phyloP scores from a whole-genome alignment of 257 asterid species.

The Primulina eburnea region DNA sequence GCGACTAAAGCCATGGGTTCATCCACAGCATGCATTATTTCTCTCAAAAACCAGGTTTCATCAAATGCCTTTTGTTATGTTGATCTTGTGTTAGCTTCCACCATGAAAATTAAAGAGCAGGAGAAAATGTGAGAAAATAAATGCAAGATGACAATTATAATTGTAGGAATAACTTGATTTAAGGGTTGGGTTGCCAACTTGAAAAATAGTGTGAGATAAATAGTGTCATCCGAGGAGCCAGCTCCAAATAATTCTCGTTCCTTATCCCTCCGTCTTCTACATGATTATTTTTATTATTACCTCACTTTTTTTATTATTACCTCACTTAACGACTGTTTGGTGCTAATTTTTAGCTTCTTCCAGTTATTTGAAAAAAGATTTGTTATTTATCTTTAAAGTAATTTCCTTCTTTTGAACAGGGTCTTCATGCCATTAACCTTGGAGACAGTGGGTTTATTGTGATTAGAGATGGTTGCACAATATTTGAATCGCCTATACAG shows the following conservation, averaged over 20 bases:
- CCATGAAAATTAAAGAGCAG: background rate
- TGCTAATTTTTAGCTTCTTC: background rate
- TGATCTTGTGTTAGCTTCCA: background rate
- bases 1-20: slow-evolving; percentile 70
- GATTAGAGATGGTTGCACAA: slow-evolving; percentile 57
- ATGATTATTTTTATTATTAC: background rate
- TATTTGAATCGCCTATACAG: slow-evolving; percentile 75
- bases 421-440: slow-evolving; percentile 79
- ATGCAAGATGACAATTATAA: background rate
- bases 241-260: no score
- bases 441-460: slow-evolving; percentile 89
- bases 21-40: slow-evolving; percentile 84
- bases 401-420: slow-evolving; percentile 34
- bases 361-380: background rate
- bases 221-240: no score
- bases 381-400: background rate
- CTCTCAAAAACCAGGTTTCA: slow-evolving; percentile 62
- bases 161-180: background rate
- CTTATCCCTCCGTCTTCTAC: background rate
- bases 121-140: background rate
- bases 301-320: background rate
- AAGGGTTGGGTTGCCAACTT: background rate
- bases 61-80: background rate
- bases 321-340: background rate
- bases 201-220: background rate